Percentiles rank a stretch among this genome's conserved stretches.
Conservation (phyloP, 2,329 filamentous ascomycete species). For the Cucurbitaria berberidis region DNA sequence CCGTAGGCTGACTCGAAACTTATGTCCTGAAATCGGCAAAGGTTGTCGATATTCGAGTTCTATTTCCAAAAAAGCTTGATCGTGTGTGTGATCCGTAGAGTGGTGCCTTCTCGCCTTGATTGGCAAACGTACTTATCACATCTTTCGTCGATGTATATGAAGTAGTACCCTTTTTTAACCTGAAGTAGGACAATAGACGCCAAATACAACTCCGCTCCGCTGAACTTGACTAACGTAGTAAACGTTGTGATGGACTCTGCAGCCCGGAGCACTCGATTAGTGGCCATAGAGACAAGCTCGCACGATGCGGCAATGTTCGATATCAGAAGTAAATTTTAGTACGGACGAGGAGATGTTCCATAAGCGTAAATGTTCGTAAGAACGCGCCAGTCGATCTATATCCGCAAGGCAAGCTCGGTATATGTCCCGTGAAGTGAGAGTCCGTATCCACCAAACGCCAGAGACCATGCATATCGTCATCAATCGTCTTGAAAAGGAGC, state of each 20-base stretch:
- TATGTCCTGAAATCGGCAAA: no score
- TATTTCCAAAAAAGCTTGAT: no score
- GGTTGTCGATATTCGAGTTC: no score
- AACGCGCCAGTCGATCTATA: neutral
- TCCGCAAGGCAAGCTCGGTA: neutral
- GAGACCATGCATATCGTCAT: constrained; percentile 31
- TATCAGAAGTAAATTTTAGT: neutral
- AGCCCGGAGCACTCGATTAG: neutral
- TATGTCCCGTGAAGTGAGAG: neutral
- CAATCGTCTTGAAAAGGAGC: constrained; percentile 12
- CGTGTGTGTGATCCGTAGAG: no score
- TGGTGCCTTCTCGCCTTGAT: no score
- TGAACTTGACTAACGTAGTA: neutral
- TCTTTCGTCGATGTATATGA: no score
- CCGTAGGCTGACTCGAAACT: no score
- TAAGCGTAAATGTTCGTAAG: no score
- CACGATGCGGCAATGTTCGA: neutral
- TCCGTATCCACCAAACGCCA: constrained; percentile 25
- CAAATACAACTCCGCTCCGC: no score
- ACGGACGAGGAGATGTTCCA: neutral
- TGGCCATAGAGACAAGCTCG: neutral
- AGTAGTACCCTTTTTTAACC: no score
- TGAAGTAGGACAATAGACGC: no score
- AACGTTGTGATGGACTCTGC: neutral
- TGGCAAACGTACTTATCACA: no score